A percentile compares a stretch with the other conserved stretches of the same genome.
Conservation (phyloP, 768 basidiomycete genomes). For the Boletus sp. region DNA sequence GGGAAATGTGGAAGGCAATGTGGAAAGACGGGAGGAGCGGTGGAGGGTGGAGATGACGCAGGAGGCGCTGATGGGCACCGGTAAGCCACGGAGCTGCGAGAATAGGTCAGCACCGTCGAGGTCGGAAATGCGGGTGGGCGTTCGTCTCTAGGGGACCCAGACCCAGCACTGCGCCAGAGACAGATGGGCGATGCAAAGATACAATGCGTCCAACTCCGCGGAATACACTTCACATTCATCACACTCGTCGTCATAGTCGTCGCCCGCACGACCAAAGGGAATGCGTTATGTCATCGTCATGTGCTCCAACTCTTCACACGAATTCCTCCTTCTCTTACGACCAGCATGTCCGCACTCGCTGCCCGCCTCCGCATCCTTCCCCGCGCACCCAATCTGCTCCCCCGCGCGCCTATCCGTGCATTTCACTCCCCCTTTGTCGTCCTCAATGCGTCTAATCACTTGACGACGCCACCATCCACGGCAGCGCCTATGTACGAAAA, state of each 20-base stretch:
- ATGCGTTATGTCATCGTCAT: conserved; percentile 28
- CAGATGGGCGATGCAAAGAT: not conserved
- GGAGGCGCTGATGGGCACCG: not conserved
- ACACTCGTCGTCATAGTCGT: not conserved
- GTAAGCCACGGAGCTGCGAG: not conserved
- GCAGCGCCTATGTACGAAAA: conserved; percentile 55
- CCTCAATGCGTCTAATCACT: conserved; percentile 41
- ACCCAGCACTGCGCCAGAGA: not conserved
- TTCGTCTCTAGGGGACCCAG: not conserved
- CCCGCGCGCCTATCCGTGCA: conserved; percentile 35
- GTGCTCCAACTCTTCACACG: conserved; percentile 27
- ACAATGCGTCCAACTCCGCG: not conserved
- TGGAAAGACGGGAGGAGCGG: conserved; percentile 6
- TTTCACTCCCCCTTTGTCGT: conserved; percentile 68
- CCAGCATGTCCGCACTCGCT: conserved; percentile 20
- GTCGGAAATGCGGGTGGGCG: conserved; percentile 21
- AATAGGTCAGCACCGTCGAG: conserved; percentile 19
- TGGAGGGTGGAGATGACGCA: conserved; percentile 9
- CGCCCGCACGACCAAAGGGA: not conserved
- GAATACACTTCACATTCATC: not conserved
- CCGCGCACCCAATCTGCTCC: not conserved
- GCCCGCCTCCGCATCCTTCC: conserved; percentile 4
- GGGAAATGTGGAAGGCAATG: not conserved
- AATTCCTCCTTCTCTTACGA: conserved; percentile 8
- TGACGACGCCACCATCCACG: conserved; percentile 34